Conservation (phyloP, 1,284 basidiomycete species). For the Sphaerobolus stellatus region DNA sequence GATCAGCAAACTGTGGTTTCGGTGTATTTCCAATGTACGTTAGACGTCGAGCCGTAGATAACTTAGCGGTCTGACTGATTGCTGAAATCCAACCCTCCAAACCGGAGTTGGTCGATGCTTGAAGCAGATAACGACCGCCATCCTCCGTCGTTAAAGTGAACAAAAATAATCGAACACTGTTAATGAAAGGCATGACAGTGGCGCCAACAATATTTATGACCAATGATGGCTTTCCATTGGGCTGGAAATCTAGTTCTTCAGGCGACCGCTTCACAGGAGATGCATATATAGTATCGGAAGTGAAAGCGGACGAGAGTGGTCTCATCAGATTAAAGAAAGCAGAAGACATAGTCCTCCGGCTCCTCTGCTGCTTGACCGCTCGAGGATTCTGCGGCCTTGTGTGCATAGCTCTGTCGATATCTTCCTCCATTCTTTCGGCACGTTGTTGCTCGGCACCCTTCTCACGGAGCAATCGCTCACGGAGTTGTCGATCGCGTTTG, state of each 20-base stretch:
- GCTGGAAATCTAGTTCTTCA: constrained; percentile 69
- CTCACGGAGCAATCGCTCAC: constrained; percentile 67
- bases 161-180: constrained; percentile 75
- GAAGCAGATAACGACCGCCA: constrained; percentile 76
- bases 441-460: constrained; percentile 69
- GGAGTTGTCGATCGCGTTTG: constrained; percentile 67
- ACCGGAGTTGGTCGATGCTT: constrained; percentile 64
- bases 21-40: constrained; percentile 75
- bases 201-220: constrained; percentile 73
- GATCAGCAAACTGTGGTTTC: constrained; percentile 67
- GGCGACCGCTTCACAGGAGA: constrained; percentile 52
- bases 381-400: constrained; percentile 50
- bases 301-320: constrained; percentile 81
- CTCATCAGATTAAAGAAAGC: constrained; percentile 81
- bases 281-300: constrained; percentile 46
- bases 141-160: constrained; percentile 84
- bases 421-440: constrained; percentile 69
- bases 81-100: constrained; percentile 75
- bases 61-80: constrained; percentile 65
- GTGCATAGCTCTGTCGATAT: constrained; percentile 68
- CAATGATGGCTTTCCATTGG: constrained; percentile 67
- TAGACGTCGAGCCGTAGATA: constrained; percentile 71
- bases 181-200: constrained; percentile 64
- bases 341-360: constrained; percentile 80
- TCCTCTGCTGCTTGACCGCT: constrained; percentile 62